Conservation (phyloP, 2,329 filamentous ascomycete genomes). For the Phaeosphaeriaceae sp. region DNA sequence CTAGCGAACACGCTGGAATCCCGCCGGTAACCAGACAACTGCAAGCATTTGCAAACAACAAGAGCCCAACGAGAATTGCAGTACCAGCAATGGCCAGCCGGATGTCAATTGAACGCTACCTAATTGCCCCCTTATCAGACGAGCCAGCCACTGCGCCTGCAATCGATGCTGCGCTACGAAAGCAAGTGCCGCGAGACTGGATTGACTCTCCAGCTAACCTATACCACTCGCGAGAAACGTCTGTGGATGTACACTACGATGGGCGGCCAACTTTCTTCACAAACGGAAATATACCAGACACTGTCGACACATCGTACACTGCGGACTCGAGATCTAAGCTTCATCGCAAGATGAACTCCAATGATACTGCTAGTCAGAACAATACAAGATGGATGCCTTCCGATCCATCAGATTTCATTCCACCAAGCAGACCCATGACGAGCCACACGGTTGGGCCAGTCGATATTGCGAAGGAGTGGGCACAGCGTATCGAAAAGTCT, state of each 20-base stretch:
- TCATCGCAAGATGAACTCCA: conserved; percentile 14
- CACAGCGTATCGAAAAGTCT: conserved; percentile 21
- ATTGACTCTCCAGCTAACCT: conserved; percentile 1
- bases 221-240: conserved; percentile 27
- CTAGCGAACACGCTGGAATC: conserved; percentile 5
- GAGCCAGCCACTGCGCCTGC: conserved; percentile 35
- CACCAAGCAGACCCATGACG: conserved; percentile 24
- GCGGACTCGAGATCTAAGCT: conserved; percentile 15
- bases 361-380: conserved; percentile 5
- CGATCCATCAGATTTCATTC: conserved; percentile 4
- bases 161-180: conserved; percentile 31
- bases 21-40: not conserved
- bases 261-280: conserved; percentile 32
- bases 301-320: conserved; percentile 31
- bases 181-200: conserved; percentile 16
- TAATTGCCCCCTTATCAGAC: conserved; percentile 34
- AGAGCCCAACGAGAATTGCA: conserved; percentile 15
- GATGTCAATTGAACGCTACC: conserved; percentile 36
- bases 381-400: conserved; percentile 5
- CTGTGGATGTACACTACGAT: conserved; percentile 32
- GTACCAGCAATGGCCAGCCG: conserved; percentile 24
- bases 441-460: conserved; percentile 16
- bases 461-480: conserved; percentile 27
- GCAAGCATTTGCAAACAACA: conserved; percentile 5
- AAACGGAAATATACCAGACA: conserved; percentile 27